Percentiles rank a stretch among this genome's conserved stretches.
These are phyloP conservation scores for Monosporascus sp. DNA, from an alignment of 2,329 filamentous ascomycete species.

Conservation along the genomic window DNA sequence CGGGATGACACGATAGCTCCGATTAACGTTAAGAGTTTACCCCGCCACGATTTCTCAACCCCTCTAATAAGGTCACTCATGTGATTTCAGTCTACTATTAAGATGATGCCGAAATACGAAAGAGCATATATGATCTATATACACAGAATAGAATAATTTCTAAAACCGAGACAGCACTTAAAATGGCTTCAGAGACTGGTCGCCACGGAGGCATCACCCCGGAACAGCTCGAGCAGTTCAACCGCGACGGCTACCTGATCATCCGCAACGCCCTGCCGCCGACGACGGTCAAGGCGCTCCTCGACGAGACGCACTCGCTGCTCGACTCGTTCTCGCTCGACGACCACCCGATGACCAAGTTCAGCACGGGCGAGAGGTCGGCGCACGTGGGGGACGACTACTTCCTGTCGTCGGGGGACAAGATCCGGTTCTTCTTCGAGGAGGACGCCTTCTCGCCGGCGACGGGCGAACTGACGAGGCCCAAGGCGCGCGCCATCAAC, in stretches of 20 bases:
- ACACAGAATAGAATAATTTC: no score
- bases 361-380: conserved; percentile 72
- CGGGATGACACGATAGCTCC: no score
- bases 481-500: conserved; percentile 83
- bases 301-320: conserved; percentile 68
- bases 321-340: conserved; percentile 72
- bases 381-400: conserved; percentile 91
- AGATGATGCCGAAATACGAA: no score
- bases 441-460: conserved; percentile 74
- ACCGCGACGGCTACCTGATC: conserved; percentile 83
- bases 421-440: conserved; percentile 95
- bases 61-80: no score
- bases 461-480: conserved; percentile 61
- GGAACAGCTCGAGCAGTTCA: conserved; percentile 66
- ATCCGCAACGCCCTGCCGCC: conserved; percentile 70
- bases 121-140: no score
- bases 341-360: conserved; percentile 87
- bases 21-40: no score
- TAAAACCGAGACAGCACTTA: neutral
- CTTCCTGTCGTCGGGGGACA: conserved; percentile 85
- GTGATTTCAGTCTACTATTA: no score
- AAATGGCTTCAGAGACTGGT: conserved; percentile 10
- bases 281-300: conserved; percentile 60
- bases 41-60: no score
- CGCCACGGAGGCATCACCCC: conserved; percentile 56